These are phyloP conservation scores for Camellia oleifera DNA, from an alignment of 179 eudicot genomes.

Conservation along the genomic window DNA sequence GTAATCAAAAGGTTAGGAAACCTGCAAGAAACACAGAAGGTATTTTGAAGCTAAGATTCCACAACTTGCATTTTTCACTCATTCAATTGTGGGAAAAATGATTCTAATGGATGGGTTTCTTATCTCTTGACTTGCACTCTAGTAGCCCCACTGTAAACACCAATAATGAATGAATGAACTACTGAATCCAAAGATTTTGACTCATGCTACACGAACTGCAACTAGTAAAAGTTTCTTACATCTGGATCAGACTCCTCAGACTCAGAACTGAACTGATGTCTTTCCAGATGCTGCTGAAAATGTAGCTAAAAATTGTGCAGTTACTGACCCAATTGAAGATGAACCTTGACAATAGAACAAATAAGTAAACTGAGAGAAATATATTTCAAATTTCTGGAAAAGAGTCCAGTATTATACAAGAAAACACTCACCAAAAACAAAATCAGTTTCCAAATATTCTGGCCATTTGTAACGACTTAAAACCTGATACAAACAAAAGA, in stretches of 20 bases:
- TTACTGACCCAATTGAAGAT: conserved; percentile 84
- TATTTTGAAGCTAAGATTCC: conserved; percentile 67
- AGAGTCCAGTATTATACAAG: not conserved
- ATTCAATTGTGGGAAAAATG: conserved; percentile 74
- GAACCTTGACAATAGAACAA: conserved; percentile 49
- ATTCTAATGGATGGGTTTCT: conserved; percentile 66
- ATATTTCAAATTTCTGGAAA: not conserved
- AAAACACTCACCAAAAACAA: conserved; percentile 59
- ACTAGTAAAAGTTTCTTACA: conserved; percentile 37
- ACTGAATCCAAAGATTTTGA: conserved; percentile 7
- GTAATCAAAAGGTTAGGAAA: conserved; percentile 15
- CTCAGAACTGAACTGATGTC: conserved; percentile 50
- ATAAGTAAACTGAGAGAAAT: not conserved
- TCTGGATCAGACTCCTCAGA: conserved; percentile 97
- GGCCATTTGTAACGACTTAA: conserved; percentile 84
- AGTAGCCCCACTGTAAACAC: conserved; percentile 82
- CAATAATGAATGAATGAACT: not conserved
- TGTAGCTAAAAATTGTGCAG: conserved; percentile 77
- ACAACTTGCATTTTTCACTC: conserved; percentile 68
- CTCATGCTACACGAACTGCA: conserved; percentile 2
- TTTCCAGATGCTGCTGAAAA: conserved; percentile 95
- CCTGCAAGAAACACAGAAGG: conserved; percentile 84
- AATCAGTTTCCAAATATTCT: conserved; percentile 80
- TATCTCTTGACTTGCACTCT: conserved; percentile 77
- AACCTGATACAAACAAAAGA: too few relatives aligned